Percentiles rank a stretch among this genome's conserved stretches.
phyloP scores from a whole-genome alignment of 2,329 filamentous ascomycete species.

The Cytospora chrysosperma region DNA sequence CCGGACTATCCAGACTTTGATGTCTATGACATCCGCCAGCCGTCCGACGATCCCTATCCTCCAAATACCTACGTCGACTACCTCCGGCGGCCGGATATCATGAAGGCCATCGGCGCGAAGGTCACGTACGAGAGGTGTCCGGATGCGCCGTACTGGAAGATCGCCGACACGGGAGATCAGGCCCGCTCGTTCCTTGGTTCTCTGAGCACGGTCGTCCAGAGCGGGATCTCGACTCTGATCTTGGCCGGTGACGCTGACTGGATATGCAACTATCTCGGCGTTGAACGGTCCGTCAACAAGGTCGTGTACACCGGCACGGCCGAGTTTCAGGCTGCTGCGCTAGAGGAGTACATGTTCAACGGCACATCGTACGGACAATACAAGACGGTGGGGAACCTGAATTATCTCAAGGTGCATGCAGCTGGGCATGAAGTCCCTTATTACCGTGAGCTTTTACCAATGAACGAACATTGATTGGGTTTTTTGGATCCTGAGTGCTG shows the following conservation, averaged over 20 bases:
- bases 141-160: constrained; percentile 18
- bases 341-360: constrained; percentile 7
- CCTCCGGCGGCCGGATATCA: constrained; percentile 27
- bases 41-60: constrained; percentile 30
- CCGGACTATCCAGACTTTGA: constrained; percentile 29
- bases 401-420: constrained; percentile 7
- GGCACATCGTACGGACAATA: constrained; percentile 15
- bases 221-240: constrained; percentile 15
- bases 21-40: constrained; percentile 30
- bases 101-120: constrained; percentile 29
- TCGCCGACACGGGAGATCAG: constrained; percentile 13
- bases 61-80: constrained; percentile 29
- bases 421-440: constrained; percentile 19
- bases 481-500: not conserved
- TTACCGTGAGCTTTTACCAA: constrained; percentile 2
- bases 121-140: constrained; percentile 25
- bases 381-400: constrained; percentile 15
- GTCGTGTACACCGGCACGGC: constrained; percentile 1
- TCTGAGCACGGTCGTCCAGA: constrained; percentile 11
- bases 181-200: constrained; percentile 7
- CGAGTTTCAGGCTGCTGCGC: constrained; percentile 7
- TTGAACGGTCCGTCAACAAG: not conserved
- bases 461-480: not conserved
- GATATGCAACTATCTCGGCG: constrained; percentile 19
- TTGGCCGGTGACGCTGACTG: constrained; percentile 23